A percentile compares a stretch with the other conserved stretches of the same genome.
Conservation (phyloP, 345 rosid species). For the Euphorbia tirucalli region DNA sequence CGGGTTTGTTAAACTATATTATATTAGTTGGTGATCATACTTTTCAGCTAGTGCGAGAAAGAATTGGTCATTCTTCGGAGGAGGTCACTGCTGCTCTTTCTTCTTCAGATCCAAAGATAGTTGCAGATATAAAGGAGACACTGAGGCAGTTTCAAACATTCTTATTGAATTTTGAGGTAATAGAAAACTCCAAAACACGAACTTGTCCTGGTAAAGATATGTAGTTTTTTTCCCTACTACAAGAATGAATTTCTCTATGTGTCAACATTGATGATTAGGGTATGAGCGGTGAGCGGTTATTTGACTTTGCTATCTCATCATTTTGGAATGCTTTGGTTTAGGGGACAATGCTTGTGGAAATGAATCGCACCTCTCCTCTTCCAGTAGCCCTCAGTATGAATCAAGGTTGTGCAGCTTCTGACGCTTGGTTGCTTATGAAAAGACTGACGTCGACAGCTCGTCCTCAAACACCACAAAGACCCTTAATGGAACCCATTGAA, state of each 20-base stretch:
- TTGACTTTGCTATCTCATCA: slow-evolving; percentile 6
- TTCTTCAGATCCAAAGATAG: slow-evolving; percentile 46
- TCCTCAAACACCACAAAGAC: slow-evolving; percentile 20
- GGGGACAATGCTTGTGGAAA: slow-evolving; percentile 77
- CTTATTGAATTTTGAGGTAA: slow-evolving; percentile 80
- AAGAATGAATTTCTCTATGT: background rate
- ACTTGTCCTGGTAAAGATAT: background rate
- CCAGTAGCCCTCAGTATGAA: slow-evolving; percentile 73
- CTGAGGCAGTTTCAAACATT: slow-evolving; percentile 61
- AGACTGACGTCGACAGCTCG: slow-evolving; percentile 41
- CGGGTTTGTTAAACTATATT: slow-evolving; percentile 8
- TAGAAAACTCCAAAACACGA: background rate
- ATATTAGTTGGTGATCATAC: slow-evolving; percentile 17
- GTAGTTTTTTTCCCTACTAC: background rate
- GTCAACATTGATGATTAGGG: background rate
- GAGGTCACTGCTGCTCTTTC: slow-evolving; percentile 81
- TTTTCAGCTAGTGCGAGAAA: slow-evolving; percentile 64
- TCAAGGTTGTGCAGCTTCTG: slow-evolving; percentile 62
- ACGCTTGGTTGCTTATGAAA: slow-evolving; percentile 72
- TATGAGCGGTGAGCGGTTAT: background rate
- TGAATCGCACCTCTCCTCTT: slow-evolving; percentile 46
- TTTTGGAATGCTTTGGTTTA: slow-evolving; percentile 29
- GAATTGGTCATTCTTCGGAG: slow-evolving; percentile 72
- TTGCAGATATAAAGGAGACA: slow-evolving; percentile 58
- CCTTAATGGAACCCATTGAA: slow-evolving; percentile 28